Base-by-base conservation (phyloP, 371 early-diverging fungal genomes). In the Blastocladiella emersonii region DNA sequence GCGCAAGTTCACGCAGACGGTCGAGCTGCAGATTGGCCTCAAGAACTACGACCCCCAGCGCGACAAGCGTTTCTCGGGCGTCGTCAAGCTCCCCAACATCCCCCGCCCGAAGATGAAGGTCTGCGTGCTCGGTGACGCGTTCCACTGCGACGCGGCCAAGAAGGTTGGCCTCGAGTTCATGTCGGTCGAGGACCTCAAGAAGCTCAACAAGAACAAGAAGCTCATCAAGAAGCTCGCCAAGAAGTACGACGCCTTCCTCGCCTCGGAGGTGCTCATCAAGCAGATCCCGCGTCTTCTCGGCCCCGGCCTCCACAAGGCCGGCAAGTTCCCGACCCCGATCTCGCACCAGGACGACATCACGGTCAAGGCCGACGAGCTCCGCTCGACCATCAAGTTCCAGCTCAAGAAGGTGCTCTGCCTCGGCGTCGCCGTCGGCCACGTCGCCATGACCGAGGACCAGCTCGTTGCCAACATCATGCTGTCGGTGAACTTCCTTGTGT, bases 21-120 rank as follows among this genome's bases (percentile, higher is more conserved):
- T 97, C 66, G 97, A 98, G 80, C 87, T 98, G 74, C 96, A 97
- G 81, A 87, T 97, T 72, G 93, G 94, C 77, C 83, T 97, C 65
- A 98, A 97, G 90, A 96, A 97, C 88, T 98, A 96, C 88, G 98
- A 98, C 86, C 93, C 95, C 71, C 94, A 93, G 80, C 89, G 95
- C 82, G 99, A 98, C 80, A 95, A 95, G 86, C 96, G 95, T 91
- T 93, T 98, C 87, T 87, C 90, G 70, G 96, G 96, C 73, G 91
- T 95, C 74, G 88, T 97, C 78, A 84, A 81, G 95, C 91, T 76
- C 86, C 87, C 78, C 91, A 81, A 91, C 81, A 79, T 89, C 69
- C 93, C 94, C 68, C 85, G 92, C 73, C 95, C 92, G 72, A 85
- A 87, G 73, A 85, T 92, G 85, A 88, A 86, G 73, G 87, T 94